A percentile compares a stretch with the other conserved stretches of the same genome.
Evolutionary conservation across 495 filamentous ascomycete species (phyloP).

Genomic region (Penicillium argentinense): DNA sequence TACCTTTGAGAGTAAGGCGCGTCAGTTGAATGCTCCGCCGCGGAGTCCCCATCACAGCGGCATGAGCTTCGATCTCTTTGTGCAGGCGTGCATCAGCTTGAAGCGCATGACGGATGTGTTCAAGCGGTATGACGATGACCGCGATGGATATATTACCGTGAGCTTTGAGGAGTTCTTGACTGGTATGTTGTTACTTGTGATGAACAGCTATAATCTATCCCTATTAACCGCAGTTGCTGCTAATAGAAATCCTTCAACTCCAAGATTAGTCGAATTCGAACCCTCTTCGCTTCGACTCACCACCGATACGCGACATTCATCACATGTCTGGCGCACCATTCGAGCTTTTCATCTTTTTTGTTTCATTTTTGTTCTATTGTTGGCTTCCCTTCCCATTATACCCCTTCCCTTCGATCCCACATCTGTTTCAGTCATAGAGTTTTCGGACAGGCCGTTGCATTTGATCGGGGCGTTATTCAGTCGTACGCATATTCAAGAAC

Average conservation of each 20-base stretch:
- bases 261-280: conserved; percentile 45
- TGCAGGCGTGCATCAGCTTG: conserved; percentile 93
- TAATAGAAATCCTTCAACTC: conserved; percentile 41
- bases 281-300: too few species aligned
- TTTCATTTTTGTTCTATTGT: conserved; percentile 1
- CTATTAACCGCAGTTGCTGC: too few species aligned
- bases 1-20: conserved; percentile 57
- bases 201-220: too few species aligned
- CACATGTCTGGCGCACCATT: too few species aligned
- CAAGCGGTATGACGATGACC: conserved; percentile 96
- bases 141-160: conserved; percentile 85
- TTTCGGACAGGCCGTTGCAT: conserved; percentile 9
- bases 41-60: conserved; percentile 50
- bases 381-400: conserved; percentile 12
- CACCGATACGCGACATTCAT: too few species aligned
- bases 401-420: conserved; percentile 6
- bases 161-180: conserved; percentile 82
- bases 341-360: conserved; percentile 1
- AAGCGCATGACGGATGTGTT: conserved; percentile 99
- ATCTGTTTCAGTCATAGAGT: conserved; percentile 15
- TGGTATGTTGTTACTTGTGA: conserved; percentile 41
- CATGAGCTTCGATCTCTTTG: conserved; percentile 96
- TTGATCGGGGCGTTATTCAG: conserved; percentile 10
- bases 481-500: neutral
- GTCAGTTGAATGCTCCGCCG: conserved; percentile 26